Evolutionary conservation across 257 asterid species (phyloP).

Genomic region (Forsythia suspensa): DNA sequence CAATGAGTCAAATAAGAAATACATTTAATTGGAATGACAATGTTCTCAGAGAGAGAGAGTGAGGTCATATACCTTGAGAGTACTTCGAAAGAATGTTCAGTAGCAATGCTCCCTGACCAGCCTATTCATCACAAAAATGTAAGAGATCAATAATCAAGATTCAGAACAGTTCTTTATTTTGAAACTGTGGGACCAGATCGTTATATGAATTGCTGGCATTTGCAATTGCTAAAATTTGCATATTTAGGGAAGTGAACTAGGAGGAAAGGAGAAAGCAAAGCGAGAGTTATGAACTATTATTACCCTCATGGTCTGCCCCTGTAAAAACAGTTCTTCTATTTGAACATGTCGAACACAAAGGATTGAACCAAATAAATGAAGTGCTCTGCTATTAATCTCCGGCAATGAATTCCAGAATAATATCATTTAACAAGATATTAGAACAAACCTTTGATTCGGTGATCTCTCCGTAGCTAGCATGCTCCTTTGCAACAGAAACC

Average conservation of each 20-base stretch:
- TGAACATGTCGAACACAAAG: neutral
- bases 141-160: neutral
- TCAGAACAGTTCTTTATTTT: neutral
- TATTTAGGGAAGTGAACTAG: neutral
- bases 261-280: neutral
- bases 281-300: neutral
- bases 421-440: neutral
- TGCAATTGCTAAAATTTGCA: neutral
- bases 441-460: conserved; percentile 48
- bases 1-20: neutral
- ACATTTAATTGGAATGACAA: neutral
- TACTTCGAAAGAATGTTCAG: conserved; percentile 60
- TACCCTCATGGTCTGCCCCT: neutral
- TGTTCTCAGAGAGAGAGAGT: no score
- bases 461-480: conserved; percentile 56
- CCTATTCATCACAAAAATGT: conserved; percentile 25
- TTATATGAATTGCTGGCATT: neutral
- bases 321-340: neutral
- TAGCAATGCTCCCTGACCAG: conserved; percentile 54
- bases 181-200: neutral
- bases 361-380: neutral
- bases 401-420: neutral
- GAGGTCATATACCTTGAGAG: conserved; percentile 43
- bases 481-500: conserved; percentile 54
- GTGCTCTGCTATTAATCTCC: neutral